phyloP scores from a whole-genome alignment of 2,329 filamentous ascomycete genomes.

The Triangularia verruculosa region DNA sequence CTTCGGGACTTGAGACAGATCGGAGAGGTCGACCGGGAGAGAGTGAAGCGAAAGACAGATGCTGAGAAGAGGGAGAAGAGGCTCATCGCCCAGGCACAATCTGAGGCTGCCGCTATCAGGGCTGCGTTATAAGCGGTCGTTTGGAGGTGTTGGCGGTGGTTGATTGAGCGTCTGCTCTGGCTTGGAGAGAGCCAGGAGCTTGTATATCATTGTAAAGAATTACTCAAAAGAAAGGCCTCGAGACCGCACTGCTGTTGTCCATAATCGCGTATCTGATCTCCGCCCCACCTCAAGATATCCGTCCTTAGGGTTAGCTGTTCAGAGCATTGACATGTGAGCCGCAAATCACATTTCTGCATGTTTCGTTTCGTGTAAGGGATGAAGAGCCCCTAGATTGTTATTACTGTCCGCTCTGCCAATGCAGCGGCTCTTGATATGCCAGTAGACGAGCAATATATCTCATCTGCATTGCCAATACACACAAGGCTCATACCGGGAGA shows the following conservation, averaged over 20 bases:
- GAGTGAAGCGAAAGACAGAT: constrained; percentile 50
- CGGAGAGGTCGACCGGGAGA: constrained; percentile 53
- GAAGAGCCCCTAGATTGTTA: background rate
- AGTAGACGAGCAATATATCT: constrained; percentile 2
- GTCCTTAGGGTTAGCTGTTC: too few species aligned
- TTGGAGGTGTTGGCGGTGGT: background rate
- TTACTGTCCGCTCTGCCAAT: background rate
- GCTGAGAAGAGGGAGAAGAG: constrained; percentile 62
- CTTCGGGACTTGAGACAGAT: constrained; percentile 53
- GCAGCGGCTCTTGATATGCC: background rate
- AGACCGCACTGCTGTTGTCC: background rate
- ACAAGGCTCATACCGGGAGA: background rate
- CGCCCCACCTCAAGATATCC: too few species aligned
- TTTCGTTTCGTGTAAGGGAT: background rate
- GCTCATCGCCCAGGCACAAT: constrained; percentile 53
- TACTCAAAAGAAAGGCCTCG: constrained; percentile 2
- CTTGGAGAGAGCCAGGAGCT: background rate
- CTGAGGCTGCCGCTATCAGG: constrained; percentile 46
- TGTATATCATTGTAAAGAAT: constrained; percentile 29
- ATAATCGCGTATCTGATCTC: background rate
- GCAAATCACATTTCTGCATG: background rate
- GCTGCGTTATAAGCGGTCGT: constrained; percentile 23
- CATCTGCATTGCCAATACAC: background rate
- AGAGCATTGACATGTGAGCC: background rate
- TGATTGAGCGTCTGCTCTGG: background rate